Percentiles rank a stretch among this genome's conserved stretches.
Evolutionary conservation across 2,329 filamentous ascomycete genomes (phyloP).

Genomic region (Tolypocladium amazonense): DNA sequence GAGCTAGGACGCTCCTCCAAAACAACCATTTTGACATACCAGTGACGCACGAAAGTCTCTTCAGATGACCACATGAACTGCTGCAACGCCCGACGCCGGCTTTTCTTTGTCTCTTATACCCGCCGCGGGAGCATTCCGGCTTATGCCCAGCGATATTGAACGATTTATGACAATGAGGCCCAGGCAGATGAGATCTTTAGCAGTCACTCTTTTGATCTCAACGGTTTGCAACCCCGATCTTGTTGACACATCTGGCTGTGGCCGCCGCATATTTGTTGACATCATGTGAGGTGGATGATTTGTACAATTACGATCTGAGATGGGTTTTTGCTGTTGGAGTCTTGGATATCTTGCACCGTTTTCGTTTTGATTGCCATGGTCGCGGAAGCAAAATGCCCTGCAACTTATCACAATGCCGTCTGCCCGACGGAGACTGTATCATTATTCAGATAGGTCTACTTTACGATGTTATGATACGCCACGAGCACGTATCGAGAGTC

Average conservation of each 20-base stretch:
- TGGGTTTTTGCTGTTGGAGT: not conserved
- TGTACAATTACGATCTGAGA: not conserved
- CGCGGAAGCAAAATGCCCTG: not conserved
- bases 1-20: constrained; percentile 22
- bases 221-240: not conserved
- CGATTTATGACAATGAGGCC: not conserved
- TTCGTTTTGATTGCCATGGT: too few species aligned
- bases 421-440: not conserved
- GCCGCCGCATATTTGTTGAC: not conserved
- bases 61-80: not conserved
- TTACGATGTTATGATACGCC: not conserved
- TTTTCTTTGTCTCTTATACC: not conserved
- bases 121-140: not conserved
- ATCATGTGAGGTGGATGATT: not conserved
- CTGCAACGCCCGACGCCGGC: not conserved
- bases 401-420: not conserved
- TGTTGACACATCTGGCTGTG: not conserved
- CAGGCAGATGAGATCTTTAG: not conserved
- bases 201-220: not conserved
- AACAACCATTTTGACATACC: not conserved
- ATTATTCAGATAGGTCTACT: not conserved
- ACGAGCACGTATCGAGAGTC: not conserved
- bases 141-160: not conserved
- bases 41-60: not conserved
- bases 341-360: not conserved